Evolutionary conservation across 192 early-diverging fungal genomes (phyloP).

Genomic region (Spizellomyces sp.): DNA sequence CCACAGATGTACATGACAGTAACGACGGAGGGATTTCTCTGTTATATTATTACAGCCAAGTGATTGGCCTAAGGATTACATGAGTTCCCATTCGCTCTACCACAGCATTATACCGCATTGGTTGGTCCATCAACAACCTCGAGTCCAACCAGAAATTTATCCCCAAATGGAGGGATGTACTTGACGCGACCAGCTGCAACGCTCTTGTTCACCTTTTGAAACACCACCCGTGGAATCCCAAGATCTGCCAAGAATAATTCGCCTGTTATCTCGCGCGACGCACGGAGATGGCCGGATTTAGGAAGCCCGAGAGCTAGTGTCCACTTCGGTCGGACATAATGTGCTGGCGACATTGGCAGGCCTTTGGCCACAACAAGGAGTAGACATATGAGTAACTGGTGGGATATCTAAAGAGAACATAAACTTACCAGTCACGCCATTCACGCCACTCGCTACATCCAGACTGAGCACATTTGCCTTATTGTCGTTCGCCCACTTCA

Average conservation of each 20-base stretch:
- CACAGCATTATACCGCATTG: background rate
- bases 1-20: too few relatives aligned
- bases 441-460: conserved; percentile 65
- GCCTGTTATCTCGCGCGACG: conserved; percentile 58
- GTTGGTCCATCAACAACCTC: conserved; percentile 17
- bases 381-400: background rate
- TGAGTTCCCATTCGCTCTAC: too few relatives aligned
- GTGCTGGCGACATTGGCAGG: conserved; percentile 47
- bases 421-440: conserved; percentile 51
- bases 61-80: too few relatives aligned
- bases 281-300: conserved; percentile 56
- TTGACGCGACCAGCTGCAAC: conserved; percentile 33
- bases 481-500: conserved; percentile 72
- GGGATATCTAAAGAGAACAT: background rate
- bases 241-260: conserved; percentile 80
- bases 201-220: conserved; percentile 51
- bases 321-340: conserved; percentile 73
- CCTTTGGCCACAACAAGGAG: conserved; percentile 33
- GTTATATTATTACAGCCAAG: too few relatives aligned
- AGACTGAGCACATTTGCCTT: conserved; percentile 45
- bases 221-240: conserved; percentile 66
- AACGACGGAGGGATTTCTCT: too few relatives aligned
- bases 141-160: conserved; percentile 49
- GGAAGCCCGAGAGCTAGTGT: conserved; percentile 77
- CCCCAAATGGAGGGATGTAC: conserved; percentile 50